Percentiles rank a stretch among this genome's conserved stretches.
These are phyloP conservation scores for Syzygium malaccense DNA, from an alignment of 441 rosid genomes.

Conservation along the genomic window DNA sequence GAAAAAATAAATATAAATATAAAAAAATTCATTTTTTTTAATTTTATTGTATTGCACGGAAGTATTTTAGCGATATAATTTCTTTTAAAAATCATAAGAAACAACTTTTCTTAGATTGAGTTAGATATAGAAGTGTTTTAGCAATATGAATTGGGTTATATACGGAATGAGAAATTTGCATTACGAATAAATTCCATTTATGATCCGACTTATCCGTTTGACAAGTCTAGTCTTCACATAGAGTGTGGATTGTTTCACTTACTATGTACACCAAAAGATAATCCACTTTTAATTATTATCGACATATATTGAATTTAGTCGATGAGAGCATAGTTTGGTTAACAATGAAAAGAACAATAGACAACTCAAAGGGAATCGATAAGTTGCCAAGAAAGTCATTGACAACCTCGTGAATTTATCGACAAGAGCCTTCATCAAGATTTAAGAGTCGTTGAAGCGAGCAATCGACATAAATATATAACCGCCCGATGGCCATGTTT, in stretches of 20 bases:
- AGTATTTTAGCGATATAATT: too few species aligned
- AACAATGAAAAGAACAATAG: neutral
- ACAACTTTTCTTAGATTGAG: too few species aligned
- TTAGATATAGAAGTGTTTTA: too few species aligned
- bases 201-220: too few species aligned
- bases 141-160: too few species aligned
- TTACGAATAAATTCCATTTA: too few species aligned
- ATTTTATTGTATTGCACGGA: too few species aligned
- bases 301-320: neutral
- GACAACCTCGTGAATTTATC: neutral
- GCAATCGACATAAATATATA: neutral
- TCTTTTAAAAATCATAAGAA: too few species aligned
- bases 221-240: neutral
- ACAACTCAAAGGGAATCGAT: neutral
- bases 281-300: neutral
- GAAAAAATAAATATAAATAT: too few species aligned
- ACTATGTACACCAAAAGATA: accelerated
- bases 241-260: neutral
- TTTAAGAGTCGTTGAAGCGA: neutral
- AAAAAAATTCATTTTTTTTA: too few species aligned
- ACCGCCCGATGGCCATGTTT: neutral
- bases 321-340: accelerated
- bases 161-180: too few species aligned
- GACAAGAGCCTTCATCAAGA: neutral
- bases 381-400: neutral